A percentile compares a stretch with the other conserved stretches of the same genome.
These are phyloP conservation scores for Sarcodon sp. DNA, from an alignment of 768 basidiomycete genomes.

Conservation along the genomic window DNA sequence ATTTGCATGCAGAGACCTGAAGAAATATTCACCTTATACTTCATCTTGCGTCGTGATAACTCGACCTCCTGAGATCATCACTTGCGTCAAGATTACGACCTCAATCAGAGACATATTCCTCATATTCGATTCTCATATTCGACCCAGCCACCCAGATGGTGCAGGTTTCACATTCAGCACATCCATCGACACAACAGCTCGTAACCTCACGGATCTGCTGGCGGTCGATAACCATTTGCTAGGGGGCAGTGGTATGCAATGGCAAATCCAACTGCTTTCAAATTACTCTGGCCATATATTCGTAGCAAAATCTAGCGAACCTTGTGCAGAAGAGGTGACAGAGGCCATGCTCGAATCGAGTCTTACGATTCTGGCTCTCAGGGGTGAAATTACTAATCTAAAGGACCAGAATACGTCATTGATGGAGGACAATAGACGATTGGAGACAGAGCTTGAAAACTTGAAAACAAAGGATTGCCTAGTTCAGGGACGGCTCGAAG, in stretches of 20 bases:
- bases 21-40: constrained; percentile 1
- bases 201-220: constrained; percentile 32
- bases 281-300: constrained; percentile 51
- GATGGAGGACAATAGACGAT: background rate
- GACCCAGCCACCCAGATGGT: constrained; percentile 41
- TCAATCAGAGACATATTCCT: constrained; percentile 26
- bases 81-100: constrained; percentile 27
- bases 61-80: constrained; percentile 58
- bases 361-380: constrained; percentile 29
- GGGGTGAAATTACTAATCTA: constrained; percentile 25
- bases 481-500: too few relatives aligned
- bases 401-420: constrained; percentile 15
- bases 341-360: constrained; percentile 35
- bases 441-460: too few relatives aligned
- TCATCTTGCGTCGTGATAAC: constrained; percentile 42
- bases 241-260: constrained; percentile 31
- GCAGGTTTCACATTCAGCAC: constrained; percentile 44
- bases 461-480: too few relatives aligned
- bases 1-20: constrained; percentile 13
- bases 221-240: constrained; percentile 33
- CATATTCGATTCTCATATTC: constrained; percentile 58
- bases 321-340: constrained; percentile 12
- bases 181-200: constrained; percentile 28
- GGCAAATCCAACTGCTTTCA: constrained; percentile 52
- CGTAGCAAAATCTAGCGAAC: constrained; percentile 16